Base-by-base conservation (phyloP, 2,329 filamentous ascomycete genomes). In the Colletotrichum chlorophyti region DNA sequence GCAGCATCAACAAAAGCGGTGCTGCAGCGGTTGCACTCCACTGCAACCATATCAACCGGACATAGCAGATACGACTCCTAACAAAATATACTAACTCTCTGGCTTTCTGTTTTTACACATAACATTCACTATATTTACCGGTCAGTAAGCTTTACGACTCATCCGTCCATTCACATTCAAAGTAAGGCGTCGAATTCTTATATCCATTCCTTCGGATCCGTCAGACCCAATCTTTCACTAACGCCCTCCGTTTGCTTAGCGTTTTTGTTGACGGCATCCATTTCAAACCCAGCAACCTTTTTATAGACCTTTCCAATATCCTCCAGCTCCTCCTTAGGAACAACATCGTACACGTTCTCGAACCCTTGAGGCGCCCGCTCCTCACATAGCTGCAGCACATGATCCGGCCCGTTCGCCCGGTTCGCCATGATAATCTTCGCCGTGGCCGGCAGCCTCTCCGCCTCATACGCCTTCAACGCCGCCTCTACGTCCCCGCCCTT, bases 261-360 rank as follows among this genome's bases (percentile, higher is more conserved):
- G 14, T 53, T 53, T 15, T 26, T 29, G 23, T 47, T 58, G 6
- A 53, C 49, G 26, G 48, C 29, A 5, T 53, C 49, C 48, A 53
- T 58, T 34, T 58, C 54, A 11, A 58, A 53, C 10, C 48, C 54
- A 15, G 48, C 48, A 12, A 47, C 48, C 54, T 41, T 35, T 15
- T 58, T 58, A 27, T 58, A 58, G 4, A 35, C 48, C 26, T 32
- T 46, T 5, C 54, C 48, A 1, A 53, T 53, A 11, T 37, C 41
- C 23, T 53, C 48, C 15, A 53, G 19, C 32, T 47, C 48, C 6
- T 47, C 21, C 34, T 47, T 53, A 21, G 48, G 48, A 3, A 58
- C 54, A 5, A 58, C 54, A 14, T 58, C 34, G 8, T 58, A 42
- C 9, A 53, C 54, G 4, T 58, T 41, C 5, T 31, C 21, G 2